Base-by-base conservation (phyloP, 805 yeast genomes). In the Candida incommunis region DNA sequence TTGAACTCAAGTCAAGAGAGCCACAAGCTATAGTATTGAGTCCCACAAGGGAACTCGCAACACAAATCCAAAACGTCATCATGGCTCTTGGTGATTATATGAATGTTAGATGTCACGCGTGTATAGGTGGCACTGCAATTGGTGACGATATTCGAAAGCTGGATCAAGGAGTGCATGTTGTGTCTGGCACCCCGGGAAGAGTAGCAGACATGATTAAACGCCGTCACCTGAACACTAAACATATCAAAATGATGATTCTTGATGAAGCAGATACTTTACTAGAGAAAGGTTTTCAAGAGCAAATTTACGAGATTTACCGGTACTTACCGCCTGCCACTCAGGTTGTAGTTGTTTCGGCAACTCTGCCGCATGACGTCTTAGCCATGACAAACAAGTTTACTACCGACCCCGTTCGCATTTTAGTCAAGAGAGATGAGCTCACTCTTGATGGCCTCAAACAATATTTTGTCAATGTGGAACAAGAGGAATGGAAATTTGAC, bases 201-300 rank as follows among this genome's bases (percentile, higher is more conserved):
- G 96, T 92, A 52, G 76, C 72, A 59, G 97, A 92, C 67, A 86
- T 92, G 90, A 88, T 92, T 62, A 83, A 84, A 68, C 78, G 96
- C 65, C 75, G 95, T 60, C 73, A 71, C 68, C 78, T 92, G 67
- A 78, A 71, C 63, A 81, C 95, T 52, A 76, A 84, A 58, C 74
- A 80, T 65, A 74, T 92, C 60, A 86, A 87, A 73, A 86, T 92
- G 94, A 77, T 92, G 69, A 80, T 90, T 62, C 74, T 92, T 61
- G 98, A 90, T 71, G 98, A 90, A 73, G 97, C 97, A 60, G 98
- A 90, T 74, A 97, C 92, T 74, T 75, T 90, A 79, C 75, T 90
- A 64, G 76, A 85, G 42, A 74, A 84, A 50, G 98, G 98, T 48
- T 90, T 90, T 74, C 84, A 85, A 70, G 92, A 85, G 60, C 96